Conservation (phyloP, 208 protist species). For the Leishmania guyanensis region DNA sequence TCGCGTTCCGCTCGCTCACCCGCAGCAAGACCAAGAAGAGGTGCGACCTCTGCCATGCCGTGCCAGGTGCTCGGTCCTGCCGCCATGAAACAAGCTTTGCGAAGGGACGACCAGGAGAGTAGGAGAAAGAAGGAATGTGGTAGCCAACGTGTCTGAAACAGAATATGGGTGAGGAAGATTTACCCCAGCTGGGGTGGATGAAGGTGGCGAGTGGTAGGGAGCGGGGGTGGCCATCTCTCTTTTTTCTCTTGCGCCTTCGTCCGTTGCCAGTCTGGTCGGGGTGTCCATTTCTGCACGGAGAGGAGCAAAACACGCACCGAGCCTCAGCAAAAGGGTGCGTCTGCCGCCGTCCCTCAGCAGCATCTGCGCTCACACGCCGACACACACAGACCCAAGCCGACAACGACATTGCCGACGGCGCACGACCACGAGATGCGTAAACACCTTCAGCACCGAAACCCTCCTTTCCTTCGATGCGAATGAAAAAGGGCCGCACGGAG, state of each 20-base stretch:
- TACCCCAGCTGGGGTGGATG: not conserved
- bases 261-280: no score
- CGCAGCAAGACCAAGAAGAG: not conserved
- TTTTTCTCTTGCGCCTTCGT: no score
- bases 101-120: no score
- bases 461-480: not conserved
- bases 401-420: not conserved
- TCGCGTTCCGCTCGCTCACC: not conserved
- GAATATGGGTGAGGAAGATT: not conserved
- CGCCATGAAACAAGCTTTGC: not conserved
- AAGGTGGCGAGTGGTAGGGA: not conserved
- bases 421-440: not conserved
- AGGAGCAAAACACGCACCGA: not conserved
- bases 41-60: not conserved
- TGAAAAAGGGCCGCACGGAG: not conserved
- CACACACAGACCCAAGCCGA: not conserved
- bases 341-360: not conserved
- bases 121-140: not conserved
- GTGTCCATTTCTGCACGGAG: not conserved
- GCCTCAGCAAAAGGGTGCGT: not conserved
- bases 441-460: not conserved
- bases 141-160: not conserved
- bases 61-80: not conserved
- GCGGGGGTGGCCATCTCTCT: not conserved
- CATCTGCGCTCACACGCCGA: not conserved